Base-by-base conservation (phyloP, 306 rosid species). In the Vigna mungo region DNA sequence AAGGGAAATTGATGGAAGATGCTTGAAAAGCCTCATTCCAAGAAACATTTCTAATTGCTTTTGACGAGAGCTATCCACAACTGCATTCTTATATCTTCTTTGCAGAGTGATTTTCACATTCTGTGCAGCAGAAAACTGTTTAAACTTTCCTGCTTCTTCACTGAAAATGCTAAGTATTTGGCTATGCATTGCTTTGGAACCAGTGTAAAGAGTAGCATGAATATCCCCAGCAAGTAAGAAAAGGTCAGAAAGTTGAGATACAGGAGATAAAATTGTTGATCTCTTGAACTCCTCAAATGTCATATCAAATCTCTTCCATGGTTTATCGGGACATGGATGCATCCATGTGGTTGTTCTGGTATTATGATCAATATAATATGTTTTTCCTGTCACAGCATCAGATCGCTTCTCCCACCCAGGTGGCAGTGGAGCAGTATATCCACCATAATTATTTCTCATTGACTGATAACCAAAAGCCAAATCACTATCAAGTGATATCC, bases 241-340 rank as follows among this genome's bases (percentile, higher is more conserved):
- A 79, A 96, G 82, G 81, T 96, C 99, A 43, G 99, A 90, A 46
- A 96, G 84, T 89, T 87, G 97, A 78, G 94, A 89, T 75, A 96
- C 89, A 34, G 98, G 99, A 70, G 96, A 88, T 81, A 96, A 82
- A 83, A 96, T 88, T 56, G 98, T 92, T 74, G 98, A 91, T 82
- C 93, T 87, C 83, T 88, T 96, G 80, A 96, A 92, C 75, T 92
- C 98, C 86, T 96, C 99, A 80, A 96, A 92, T 68, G 96, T 23
- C 99, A 96, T 96, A 80, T 91, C 99, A 89, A 96, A 91, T 85
- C 96, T 89, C 86, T 96, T 96, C 99, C 99, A 96, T 55, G 99
- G 99, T 80, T 89, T 89, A 89, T 92, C 99, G 7, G 99, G 99
- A 81, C 97, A 92, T 20, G 99, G 99, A 87, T 96, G 99, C 82